These are phyloP conservation scores for Penicillium longicatenatum DNA, from an alignment of 495 filamentous ascomycete genomes.

Conservation along the genomic window DNA sequence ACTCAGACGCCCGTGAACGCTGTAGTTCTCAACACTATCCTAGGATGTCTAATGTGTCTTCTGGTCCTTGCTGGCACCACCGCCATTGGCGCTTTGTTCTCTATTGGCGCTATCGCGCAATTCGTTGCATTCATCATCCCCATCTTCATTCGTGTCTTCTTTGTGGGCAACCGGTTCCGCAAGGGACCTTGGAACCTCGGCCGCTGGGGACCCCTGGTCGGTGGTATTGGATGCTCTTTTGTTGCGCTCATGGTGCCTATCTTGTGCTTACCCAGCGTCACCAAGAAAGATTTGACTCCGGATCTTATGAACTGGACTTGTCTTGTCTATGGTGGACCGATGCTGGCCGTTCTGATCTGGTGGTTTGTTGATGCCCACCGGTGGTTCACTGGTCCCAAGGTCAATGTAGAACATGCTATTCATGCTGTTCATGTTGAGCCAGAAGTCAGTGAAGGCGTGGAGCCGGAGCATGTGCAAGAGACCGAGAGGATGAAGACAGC, in stretches of 20 bases:
- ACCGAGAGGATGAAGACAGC: constrained; percentile 52
- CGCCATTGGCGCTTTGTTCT: constrained; percentile 75
- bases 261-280: constrained; percentile 66
- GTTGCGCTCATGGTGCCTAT: constrained; percentile 75
- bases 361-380: constrained; percentile 69
- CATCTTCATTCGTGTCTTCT: constrained; percentile 73
- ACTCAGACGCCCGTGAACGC: constrained; percentile 79
- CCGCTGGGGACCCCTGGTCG: constrained; percentile 60
- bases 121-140: constrained; percentile 76
- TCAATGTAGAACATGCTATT: constrained; percentile 51
- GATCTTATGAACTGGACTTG: constrained; percentile 76
- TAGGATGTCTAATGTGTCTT: constrained; percentile 66
- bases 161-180: constrained; percentile 70
- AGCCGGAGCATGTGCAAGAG: constrained; percentile 17
- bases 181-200: constrained; percentile 77
- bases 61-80: constrained; percentile 68
- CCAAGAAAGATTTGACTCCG: constrained; percentile 56
- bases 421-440: constrained; percentile 22
- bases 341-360: constrained; percentile 65
- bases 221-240: constrained; percentile 61
- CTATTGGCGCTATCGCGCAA: constrained; percentile 73
- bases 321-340: constrained; percentile 72
- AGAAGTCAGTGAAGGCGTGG: constrained; percentile 25
- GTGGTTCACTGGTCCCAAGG: constrained; percentile 79
- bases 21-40: constrained; percentile 68